phyloP scores from a whole-genome alignment of 2,329 filamentous ascomycete species.

The Fusarium pseudograminearum region DNA sequence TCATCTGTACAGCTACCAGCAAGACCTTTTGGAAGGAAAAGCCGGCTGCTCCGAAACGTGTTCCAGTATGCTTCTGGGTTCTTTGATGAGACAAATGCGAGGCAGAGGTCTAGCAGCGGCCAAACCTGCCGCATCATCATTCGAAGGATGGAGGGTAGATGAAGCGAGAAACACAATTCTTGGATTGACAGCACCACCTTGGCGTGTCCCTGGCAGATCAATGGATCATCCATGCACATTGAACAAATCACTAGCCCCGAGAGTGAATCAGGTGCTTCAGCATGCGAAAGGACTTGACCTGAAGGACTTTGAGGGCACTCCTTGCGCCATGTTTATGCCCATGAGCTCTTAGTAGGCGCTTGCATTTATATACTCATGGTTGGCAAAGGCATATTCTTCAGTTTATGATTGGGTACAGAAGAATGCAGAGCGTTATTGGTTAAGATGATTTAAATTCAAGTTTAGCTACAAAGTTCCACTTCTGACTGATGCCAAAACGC shows the following conservation, averaged over 20 bases:
- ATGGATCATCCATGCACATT: slow-evolving; percentile 26
- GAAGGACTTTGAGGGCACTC: slow-evolving; percentile 13
- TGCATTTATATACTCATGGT: not conserved
- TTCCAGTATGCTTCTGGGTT: slow-evolving; percentile 22
- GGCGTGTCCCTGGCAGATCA: slow-evolving; percentile 26
- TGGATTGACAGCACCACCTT: slow-evolving; percentile 7
- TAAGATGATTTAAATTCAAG: not conserved
- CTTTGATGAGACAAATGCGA: slow-evolving; percentile 25
- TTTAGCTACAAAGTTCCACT: not conserved
- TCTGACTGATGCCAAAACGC: not conserved
- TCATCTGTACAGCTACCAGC: slow-evolving; percentile 15
- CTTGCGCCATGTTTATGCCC: not conserved
- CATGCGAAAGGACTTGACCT: slow-evolving; percentile 8
- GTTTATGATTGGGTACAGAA: not conserved
- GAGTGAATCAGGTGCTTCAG: slow-evolving; percentile 8
- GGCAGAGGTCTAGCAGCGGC: not conserved
- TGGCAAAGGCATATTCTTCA: not conserved
- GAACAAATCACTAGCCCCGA: slow-evolving; percentile 6
- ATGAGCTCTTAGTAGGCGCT: not conserved
- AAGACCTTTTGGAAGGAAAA: slow-evolving; percentile 22
- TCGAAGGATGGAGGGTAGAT: slow-evolving; percentile 30
- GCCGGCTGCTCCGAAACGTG: slow-evolving; percentile 25
- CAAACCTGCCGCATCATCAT: slow-evolving; percentile 1
- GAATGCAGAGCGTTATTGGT: not conserved
- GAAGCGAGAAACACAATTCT: slow-evolving; percentile 21